phyloP scores from a whole-genome alignment of 176 grass and related monocot species.

The Carex myosuroides region DNA sequence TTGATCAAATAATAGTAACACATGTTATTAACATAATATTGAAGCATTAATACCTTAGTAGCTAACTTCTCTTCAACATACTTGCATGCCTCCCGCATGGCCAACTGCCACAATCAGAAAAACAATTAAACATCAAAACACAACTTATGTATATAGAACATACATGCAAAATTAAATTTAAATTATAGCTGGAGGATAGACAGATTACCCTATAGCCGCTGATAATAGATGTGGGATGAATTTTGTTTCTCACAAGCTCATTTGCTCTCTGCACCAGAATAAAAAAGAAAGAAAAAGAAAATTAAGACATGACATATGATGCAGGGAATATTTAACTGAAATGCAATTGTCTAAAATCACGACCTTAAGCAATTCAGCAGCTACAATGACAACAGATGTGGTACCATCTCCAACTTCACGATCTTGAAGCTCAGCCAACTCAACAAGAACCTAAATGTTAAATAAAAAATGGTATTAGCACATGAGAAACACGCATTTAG shows the following conservation, averaged over 20 bases:
- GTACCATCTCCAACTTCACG: conserved; percentile 93
- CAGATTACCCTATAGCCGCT: conserved; percentile 80
- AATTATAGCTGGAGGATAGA: background rate
- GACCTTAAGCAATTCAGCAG: conserved; percentile 89
- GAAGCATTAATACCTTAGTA: conserved; percentile 46
- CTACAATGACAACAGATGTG: conserved; percentile 77
- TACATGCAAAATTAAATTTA: conserved; percentile 3
- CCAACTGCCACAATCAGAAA: conserved; percentile 54
- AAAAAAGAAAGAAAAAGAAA: background rate
- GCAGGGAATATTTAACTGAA: background rate
- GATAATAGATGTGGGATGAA: conserved; percentile 93
- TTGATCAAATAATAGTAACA: background rate
- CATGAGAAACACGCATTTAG: background rate
- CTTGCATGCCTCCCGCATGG: conserved; percentile 96
- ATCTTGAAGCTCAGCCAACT: conserved; percentile 94
- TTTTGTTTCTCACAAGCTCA: conserved; percentile 88
- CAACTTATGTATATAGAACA: background rate
- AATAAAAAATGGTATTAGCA: background rate
- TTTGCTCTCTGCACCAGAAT: conserved; percentile 58
- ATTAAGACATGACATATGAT: background rate
- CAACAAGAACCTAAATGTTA: conserved; percentile 81
- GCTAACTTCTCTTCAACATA: conserved; percentile 88
- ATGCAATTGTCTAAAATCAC: background rate
- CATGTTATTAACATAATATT: background rate
- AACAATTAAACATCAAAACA: background rate